Conservation (phyloP, 495 filamentous ascomycete species). For the Staphylotrichum longicolle region DNA sequence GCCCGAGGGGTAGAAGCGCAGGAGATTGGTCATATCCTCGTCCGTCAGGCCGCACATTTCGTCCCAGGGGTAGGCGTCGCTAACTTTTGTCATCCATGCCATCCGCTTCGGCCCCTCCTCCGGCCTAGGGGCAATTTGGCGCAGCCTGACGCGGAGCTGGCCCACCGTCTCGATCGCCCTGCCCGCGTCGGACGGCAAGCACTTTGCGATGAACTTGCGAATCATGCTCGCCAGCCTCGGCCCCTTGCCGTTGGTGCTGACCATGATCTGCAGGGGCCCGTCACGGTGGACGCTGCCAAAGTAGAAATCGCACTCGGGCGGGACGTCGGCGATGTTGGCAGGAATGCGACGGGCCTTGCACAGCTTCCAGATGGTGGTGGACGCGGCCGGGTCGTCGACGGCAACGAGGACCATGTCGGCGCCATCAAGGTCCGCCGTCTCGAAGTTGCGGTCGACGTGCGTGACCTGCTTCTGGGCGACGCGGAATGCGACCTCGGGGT, state of each 20-base stretch:
- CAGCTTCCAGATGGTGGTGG: constrained; percentile 82
- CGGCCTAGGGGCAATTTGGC: constrained; percentile 66
- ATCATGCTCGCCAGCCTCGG: constrained; percentile 88
- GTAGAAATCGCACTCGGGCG: constrained; percentile 96
- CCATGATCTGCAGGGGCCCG: constrained; percentile 95
- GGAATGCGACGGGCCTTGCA: constrained; percentile 82
- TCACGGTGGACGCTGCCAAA: constrained; percentile 94
- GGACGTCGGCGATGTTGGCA: constrained; percentile 95
- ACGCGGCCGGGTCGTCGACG: constrained; percentile 86
- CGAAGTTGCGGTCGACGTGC: constrained; percentile 78
- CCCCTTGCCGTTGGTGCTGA: constrained; percentile 95
- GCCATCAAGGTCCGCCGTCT: constrained; percentile 71
- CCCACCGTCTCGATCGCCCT: constrained; percentile 83
- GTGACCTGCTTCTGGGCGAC: constrained; percentile 68
- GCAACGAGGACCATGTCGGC: constrained; percentile 81
- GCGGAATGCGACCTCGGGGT: constrained; percentile 82
- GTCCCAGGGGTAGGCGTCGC: constrained; percentile 80
- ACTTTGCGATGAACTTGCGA: constrained; percentile 73
- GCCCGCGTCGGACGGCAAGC: constrained; percentile 72
- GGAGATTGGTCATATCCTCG: constrained; percentile 74
- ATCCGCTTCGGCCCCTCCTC: constrained; percentile 86
- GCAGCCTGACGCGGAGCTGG: constrained; percentile 70
- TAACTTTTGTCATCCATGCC: constrained; percentile 92
- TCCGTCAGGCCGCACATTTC: constrained; percentile 84
- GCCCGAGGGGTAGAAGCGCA: constrained; percentile 63